phyloP scores from a whole-genome alignment of 306 rosid species.

The Pyrus pyrifolia region DNA sequence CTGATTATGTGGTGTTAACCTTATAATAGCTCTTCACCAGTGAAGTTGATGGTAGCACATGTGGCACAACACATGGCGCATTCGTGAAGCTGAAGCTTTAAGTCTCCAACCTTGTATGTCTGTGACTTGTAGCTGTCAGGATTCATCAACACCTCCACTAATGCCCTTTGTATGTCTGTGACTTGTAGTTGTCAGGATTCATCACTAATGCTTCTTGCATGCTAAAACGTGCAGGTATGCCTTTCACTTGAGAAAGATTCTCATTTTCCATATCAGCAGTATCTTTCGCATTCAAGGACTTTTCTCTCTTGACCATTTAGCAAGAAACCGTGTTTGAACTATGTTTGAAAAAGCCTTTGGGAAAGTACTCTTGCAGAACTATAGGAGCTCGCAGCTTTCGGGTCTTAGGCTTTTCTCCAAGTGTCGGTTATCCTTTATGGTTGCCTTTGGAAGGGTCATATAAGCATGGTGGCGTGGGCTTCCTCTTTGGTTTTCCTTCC shows the following conservation, averaged over 20 bases:
- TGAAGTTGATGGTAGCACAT: neutral
- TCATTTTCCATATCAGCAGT: neutral
- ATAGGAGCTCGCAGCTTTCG: neutral
- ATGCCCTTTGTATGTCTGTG: neutral
- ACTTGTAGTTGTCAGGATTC: neutral
- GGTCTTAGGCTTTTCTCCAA: neutral
- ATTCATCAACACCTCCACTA: neutral
- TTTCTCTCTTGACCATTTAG: neutral
- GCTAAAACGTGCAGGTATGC: neutral
- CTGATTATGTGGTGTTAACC: no score
- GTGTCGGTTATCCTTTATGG: neutral
- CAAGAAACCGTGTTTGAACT: neutral
- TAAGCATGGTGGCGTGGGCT: rapidly evolving
- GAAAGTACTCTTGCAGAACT: neutral
- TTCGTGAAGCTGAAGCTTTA: neutral
- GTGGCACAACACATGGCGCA: neutral
- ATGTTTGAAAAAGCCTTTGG: neutral
- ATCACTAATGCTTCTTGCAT: neutral
- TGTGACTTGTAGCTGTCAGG: rapidly evolving
- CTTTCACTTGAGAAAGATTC: neutral
- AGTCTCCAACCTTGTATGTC: neutral
- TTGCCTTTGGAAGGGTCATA: no score
- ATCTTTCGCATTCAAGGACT: neutral
- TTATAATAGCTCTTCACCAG: no score
- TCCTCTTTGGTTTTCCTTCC: neutral